A percentile compares a stretch with the other conserved stretches of the same genome.
These are phyloP conservation scores for Russula emetica DNA, from an alignment of 768 basidiomycete species.

Conservation along the genomic window DNA sequence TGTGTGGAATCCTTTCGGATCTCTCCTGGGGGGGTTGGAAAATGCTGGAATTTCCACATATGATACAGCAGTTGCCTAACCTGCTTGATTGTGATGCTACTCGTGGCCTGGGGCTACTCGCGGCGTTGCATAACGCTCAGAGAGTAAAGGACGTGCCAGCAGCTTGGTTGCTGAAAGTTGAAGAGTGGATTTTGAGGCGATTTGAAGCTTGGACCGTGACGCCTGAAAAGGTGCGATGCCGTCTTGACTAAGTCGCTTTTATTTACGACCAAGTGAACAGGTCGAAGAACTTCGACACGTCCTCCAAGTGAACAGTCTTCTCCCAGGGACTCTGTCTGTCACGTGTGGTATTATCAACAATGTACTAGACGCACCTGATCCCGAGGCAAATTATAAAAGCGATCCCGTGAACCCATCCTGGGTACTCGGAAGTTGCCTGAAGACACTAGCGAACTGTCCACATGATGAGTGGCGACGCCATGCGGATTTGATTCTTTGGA, in stretches of 20 bases:
- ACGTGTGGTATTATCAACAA: slow-evolving; percentile 45
- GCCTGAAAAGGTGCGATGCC: slow-evolving; percentile 39
- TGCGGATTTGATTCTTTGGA: slow-evolving; percentile 51
- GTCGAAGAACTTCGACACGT: slow-evolving; percentile 51
- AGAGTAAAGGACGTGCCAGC: slow-evolving; percentile 55
- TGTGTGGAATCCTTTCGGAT: slow-evolving; percentile 60
- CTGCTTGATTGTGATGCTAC: slow-evolving; percentile 45
- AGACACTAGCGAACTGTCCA: slow-evolving; percentile 44
- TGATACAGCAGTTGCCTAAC: slow-evolving; percentile 49
- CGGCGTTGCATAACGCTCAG: slow-evolving; percentile 44
- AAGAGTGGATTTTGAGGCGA: slow-evolving; percentile 44
- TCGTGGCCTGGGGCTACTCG: slow-evolving; percentile 47
- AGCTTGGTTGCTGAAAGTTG: slow-evolving; percentile 54
- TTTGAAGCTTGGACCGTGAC: slow-evolving; percentile 42
- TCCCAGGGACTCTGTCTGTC: slow-evolving; percentile 42
- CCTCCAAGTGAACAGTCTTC: slow-evolving; percentile 48
- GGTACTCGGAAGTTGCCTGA: slow-evolving; percentile 59
- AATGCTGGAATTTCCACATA: slow-evolving; percentile 53
- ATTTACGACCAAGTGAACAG: slow-evolving; percentile 32
- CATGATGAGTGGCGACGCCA: slow-evolving; percentile 44
- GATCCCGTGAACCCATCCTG: slow-evolving; percentile 46
- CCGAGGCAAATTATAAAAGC: slow-evolving; percentile 32
- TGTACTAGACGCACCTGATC: slow-evolving; percentile 35
- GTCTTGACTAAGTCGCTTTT: background rate
- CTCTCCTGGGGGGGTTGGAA: slow-evolving; percentile 77